Percentiles rank a stretch among this genome's conserved stretches.
phyloP scores from a whole-genome alignment of 495 filamentous ascomycete species.

The Bombardia bombarda region DNA sequence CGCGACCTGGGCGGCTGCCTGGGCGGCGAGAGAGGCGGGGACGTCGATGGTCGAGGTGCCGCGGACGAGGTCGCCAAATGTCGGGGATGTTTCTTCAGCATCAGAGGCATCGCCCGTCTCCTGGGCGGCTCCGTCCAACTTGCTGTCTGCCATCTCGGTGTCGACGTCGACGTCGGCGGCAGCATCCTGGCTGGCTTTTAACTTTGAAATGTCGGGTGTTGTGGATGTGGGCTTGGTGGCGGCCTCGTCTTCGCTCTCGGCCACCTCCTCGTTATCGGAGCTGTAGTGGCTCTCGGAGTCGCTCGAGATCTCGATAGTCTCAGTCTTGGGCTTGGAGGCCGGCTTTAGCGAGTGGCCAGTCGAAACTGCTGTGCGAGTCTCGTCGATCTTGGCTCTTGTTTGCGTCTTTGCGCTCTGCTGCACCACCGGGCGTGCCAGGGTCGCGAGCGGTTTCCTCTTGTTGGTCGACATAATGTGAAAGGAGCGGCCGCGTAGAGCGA shows the following conservation, averaged over 20 bases:
- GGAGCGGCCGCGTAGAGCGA: too few species aligned
- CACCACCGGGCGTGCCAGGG: slow-evolving; percentile 38
- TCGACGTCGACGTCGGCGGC: slow-evolving; percentile 11
- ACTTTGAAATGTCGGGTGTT: background rate
- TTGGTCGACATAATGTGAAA: slow-evolving; percentile 44
- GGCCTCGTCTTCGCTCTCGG: slow-evolving; percentile 11
- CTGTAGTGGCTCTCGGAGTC: slow-evolving; percentile 37
- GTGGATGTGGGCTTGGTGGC: slow-evolving; percentile 4
- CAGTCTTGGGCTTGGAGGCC: slow-evolving; percentile 19
- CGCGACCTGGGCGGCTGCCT: slow-evolving; percentile 22
- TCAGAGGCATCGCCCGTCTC: slow-evolving; percentile 34
- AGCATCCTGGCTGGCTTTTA: background rate
- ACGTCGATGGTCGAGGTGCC: slow-evolving; percentile 75
- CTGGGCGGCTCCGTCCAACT: slow-evolving; percentile 30
- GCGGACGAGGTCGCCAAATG: slow-evolving; percentile 81
- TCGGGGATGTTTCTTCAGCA: slow-evolving; percentile 49
- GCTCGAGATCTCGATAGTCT: slow-evolving; percentile 48
- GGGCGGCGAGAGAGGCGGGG: slow-evolving; percentile 45
- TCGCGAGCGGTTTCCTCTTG: slow-evolving; percentile 43
- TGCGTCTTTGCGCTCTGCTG: slow-evolving; percentile 55
- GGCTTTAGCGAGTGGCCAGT: slow-evolving; percentile 15
- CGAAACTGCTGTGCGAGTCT: slow-evolving; percentile 61
- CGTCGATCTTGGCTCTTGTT: slow-evolving; percentile 60
- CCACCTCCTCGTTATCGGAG: slow-evolving; percentile 23
- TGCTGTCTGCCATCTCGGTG: slow-evolving; percentile 14